phyloP scores from a whole-genome alignment of 148 eudicot species.

The Arbutus unedo region DNA sequence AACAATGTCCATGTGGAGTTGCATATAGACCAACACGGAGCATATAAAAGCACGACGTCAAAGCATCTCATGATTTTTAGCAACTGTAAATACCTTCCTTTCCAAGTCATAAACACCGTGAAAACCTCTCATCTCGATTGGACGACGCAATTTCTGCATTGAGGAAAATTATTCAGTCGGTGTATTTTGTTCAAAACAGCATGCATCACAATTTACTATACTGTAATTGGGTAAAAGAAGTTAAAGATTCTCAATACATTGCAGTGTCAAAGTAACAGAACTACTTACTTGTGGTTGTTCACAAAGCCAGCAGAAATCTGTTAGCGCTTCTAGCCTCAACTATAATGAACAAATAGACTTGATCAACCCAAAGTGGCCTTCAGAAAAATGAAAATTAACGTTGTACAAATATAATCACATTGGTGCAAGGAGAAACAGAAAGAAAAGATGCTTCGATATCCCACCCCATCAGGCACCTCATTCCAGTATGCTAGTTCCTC shows the following conservation, averaged over 20 bases:
- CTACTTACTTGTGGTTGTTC: conserved; percentile 56
- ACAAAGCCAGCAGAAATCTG: conserved; percentile 64
- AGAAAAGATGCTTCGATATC: background rate
- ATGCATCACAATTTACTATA: background rate
- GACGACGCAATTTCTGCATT: conserved; percentile 53
- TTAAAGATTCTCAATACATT: background rate
- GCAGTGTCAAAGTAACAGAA: background rate
- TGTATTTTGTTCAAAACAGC: background rate
- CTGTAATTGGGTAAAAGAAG: background rate
- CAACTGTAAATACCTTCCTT: conserved; percentile 43
- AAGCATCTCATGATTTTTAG: background rate
- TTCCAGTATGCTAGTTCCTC: conserved; percentile 74
- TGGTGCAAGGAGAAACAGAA: background rate
- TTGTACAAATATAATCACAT: no score
- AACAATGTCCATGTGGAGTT: background rate
- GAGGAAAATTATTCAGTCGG: background rate
- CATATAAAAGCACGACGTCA: no score
- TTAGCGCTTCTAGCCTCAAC: conserved; percentile 64
- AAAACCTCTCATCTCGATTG: conserved; percentile 70
- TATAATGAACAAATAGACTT: conserved; percentile 21
- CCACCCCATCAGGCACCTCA: conserved; percentile 76
- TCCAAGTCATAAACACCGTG: conserved; percentile 75
- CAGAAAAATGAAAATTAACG: background rate
- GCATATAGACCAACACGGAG: background rate
- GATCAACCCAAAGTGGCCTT: background rate